Evolutionary conservation across 306 rosid species (phyloP), one percentile per base, ranked within the genome.

Genomic region (Herpetospermum pedunculosum): DNA sequence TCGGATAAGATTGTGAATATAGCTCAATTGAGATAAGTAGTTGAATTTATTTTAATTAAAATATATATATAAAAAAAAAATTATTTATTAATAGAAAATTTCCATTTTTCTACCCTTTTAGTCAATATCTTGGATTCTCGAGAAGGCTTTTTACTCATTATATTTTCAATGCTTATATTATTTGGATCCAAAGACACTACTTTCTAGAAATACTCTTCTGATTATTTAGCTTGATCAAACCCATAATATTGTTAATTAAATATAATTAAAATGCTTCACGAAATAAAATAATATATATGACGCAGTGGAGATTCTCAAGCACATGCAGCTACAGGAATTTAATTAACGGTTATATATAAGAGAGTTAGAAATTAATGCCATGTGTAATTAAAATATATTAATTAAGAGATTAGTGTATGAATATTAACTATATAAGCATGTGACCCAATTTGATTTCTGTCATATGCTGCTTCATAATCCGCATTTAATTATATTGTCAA

Each of bases 161-260:
- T n/a, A n/a, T 34, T 30, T 60, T 60, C 40, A 60, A 16, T 60
- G 35, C 9, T 54, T 37, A 32, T 57, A 63, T 63, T 21, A 23
- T 19, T 9, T 67, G 53, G 73, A 67, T 67, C 73, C 53, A 67
- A 40, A 21, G 34, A 34, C 72, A 23, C 72, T 4, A 29, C 30
- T 63, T 12, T 65, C 72, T 38, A 38, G 30, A 65, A 65, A 65
- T 65, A 65, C 72, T 30, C 72, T 40, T 65, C 72, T 65, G 16
- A 21, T 65, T 65, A 23, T 4, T 65, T 40, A 65, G 26, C 44
- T 65, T 63, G 3, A 63, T 63, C 16, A 63, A 65, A 40, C 44
- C 6, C 73, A 40, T 23, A 19, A 38, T 10, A 35, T 40, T 15
- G 0, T 16, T 16, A 40, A 19, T 37, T 38, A 67, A n/a, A n/a